Evolutionary conservation across 2,329 filamentous ascomycete genomes (phyloP).

Genomic region (Fusarium citri): DNA sequence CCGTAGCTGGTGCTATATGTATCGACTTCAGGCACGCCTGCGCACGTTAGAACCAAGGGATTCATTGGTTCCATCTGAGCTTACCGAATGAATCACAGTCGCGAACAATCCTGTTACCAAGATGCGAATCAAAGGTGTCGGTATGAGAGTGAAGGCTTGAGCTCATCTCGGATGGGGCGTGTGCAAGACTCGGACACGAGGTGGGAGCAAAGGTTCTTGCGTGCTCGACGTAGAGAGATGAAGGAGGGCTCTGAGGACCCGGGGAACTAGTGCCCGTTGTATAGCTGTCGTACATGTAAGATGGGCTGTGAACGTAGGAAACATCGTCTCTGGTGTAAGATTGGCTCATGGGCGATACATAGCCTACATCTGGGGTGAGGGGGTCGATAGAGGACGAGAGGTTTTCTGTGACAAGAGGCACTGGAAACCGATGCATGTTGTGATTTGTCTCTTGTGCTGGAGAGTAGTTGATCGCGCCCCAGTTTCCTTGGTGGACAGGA

Average conservation of each 20-base stretch:
- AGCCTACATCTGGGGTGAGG: constrained; percentile 69
- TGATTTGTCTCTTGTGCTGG: constrained; percentile 52
- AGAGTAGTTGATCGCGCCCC: constrained; percentile 62
- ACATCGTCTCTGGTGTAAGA: constrained; percentile 68
- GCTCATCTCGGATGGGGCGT: constrained; percentile 69
- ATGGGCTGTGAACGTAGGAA: constrained; percentile 66
- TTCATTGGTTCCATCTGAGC: constrained; percentile 51
- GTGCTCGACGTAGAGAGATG: constrained; percentile 67
- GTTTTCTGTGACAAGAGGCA: constrained; percentile 61
- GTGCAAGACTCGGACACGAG: constrained; percentile 71
- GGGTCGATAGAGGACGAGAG: constrained; percentile 68
- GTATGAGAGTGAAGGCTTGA: constrained; percentile 71
- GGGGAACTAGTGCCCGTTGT: constrained; percentile 62
- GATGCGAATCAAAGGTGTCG: constrained; percentile 67
- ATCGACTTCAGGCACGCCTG: constrained; percentile 66
- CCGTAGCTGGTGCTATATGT: constrained; percentile 63
- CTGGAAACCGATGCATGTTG: constrained; percentile 59
- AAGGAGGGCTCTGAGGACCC: constrained; percentile 66
- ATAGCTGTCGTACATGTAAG: constrained; percentile 68
- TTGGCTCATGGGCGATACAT: constrained; percentile 70
- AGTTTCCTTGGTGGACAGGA: constrained; percentile 56
- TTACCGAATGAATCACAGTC: constrained; percentile 69
- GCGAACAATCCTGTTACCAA: constrained; percentile 64
- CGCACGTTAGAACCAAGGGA: constrained; percentile 54
- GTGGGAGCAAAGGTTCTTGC: constrained; percentile 61